phyloP scores from a whole-genome alignment of 208 protist genomes.

The Leishmania lainsoni region DNA sequence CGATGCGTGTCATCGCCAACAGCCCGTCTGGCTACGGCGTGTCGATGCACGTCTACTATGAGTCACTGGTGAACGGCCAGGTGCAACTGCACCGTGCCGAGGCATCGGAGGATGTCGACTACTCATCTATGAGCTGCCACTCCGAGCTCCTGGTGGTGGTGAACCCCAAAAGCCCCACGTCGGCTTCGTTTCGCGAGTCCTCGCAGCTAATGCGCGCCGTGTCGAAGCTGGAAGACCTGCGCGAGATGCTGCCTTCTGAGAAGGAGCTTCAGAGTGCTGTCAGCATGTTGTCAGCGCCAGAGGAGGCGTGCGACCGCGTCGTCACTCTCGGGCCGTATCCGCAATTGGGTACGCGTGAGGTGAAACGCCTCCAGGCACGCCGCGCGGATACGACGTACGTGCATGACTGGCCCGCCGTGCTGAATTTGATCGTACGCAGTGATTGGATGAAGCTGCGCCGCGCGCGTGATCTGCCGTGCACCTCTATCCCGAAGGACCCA shows the following conservation, averaged over 20 bases:
- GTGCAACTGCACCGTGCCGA: conserved; percentile 68
- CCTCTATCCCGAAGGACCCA: conserved; percentile 35
- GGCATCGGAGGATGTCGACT: conserved; percentile 66
- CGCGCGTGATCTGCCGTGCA: conserved; percentile 28
- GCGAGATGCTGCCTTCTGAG: conserved; percentile 38
- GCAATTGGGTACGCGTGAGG: conserved; percentile 45
- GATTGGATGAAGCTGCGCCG: conserved; percentile 74
- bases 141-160: conserved; percentile 48
- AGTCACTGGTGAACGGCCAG: conserved; percentile 65
- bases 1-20: conserved; percentile 83
- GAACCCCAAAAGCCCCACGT: conserved; percentile 17
- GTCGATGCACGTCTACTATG: conserved; percentile 84
- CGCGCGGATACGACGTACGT: conserved; percentile 93
- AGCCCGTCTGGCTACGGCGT: conserved; percentile 82
- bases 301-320: conserved; percentile 5
- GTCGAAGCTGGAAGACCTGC: conserved; percentile 41
- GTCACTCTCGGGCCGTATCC: conserved; percentile 75
- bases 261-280: conserved; percentile 13
- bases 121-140: conserved; percentile 28
- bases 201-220: conserved; percentile 26
- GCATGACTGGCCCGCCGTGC: conserved; percentile 95
- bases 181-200: not conserved
- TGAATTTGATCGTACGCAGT: conserved; percentile 81
- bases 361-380: conserved; percentile 89
- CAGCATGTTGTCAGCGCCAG: conserved; percentile 14